Conservation (phyloP, 495 filamentous ascomycete species). For the Xylaria flabelliformis region DNA sequence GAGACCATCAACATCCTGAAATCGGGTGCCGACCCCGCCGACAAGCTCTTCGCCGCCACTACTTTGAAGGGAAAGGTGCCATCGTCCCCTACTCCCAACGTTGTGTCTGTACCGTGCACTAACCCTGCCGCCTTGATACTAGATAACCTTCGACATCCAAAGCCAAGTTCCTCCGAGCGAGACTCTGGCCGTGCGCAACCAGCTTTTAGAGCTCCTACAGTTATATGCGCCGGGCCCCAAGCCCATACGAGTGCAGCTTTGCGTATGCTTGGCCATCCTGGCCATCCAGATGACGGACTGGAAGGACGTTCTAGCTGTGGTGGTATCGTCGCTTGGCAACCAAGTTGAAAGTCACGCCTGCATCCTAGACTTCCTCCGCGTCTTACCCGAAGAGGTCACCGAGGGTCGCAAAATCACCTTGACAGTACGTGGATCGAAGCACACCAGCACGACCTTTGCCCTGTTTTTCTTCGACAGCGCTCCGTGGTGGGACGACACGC, state of each 20-base stretch:
- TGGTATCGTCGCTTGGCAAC: conserved; percentile 79
- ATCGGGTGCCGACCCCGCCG: conserved; percentile 74
- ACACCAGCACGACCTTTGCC: conserved; percentile 53
- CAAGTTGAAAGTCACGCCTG: conserved; percentile 78
- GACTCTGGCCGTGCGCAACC: conserved; percentile 76
- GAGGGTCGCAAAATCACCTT: conserved; percentile 99
- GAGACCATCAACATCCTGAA: conserved; percentile 85
- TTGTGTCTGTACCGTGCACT: conserved; percentile 4
- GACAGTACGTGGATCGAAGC: conserved; percentile 81
- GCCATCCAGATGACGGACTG: conserved; percentile 95
- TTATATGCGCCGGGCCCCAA: conserved; percentile 81
- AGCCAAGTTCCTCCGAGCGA: conserved; percentile 79
- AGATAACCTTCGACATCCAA: conserved; percentile 59
- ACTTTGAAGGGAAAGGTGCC: conserved; percentile 97
- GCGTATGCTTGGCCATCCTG: conserved; percentile 90
- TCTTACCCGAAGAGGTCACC: conserved; percentile 97
- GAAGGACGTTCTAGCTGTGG: conserved; percentile 88
- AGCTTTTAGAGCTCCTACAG: conserved; percentile 78
- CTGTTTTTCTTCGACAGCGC: conserved; percentile 42
- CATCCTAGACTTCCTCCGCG: conserved; percentile 92
- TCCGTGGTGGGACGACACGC: conserved; percentile 50
- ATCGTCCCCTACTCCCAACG: conserved; percentile 24
- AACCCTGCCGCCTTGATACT: conserved; percentile 6
- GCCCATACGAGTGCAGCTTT: conserved; percentile 91
- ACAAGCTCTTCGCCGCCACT: conserved; percentile 93